A percentile compares a stretch with the other conserved stretches of the same genome.
phyloP scores from a whole-genome alignment of 1,284 basidiomycete species.

The Fomitiporia mediterranea region DNA sequence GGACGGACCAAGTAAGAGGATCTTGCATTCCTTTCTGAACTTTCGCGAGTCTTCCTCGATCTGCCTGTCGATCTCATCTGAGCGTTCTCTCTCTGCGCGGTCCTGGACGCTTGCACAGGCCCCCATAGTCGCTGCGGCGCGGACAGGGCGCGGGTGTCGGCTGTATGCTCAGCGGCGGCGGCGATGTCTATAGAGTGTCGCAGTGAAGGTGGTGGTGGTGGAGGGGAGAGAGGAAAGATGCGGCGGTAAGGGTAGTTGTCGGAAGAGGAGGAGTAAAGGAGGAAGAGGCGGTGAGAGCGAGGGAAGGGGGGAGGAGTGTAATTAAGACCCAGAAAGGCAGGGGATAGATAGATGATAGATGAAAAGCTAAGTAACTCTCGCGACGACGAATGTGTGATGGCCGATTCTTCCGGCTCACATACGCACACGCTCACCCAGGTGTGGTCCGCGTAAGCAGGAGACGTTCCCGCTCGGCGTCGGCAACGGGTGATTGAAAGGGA shows the following conservation, averaged over 20 bases:
- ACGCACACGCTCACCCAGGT: not conserved
- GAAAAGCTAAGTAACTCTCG: not conserved
- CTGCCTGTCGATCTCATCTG: conserved; percentile 66
- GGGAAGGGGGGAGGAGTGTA: not conserved
- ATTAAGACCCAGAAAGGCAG: conserved; percentile 3
- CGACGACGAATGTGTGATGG: not conserved
- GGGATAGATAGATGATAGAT: conserved; percentile 5
- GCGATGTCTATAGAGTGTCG: not conserved
- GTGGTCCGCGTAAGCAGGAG: too few species aligned
- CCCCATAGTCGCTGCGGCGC: conserved; percentile 56
- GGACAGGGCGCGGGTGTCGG: not conserved
- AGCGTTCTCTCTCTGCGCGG: conserved; percentile 59
- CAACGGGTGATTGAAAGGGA: too few species aligned
- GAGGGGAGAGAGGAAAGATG: not conserved
- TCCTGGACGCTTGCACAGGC: conserved; percentile 59
- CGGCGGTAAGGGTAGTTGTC: not conserved
- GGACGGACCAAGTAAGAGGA: conserved; percentile 81
- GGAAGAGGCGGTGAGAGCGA: not conserved
- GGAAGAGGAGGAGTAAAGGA: not conserved
- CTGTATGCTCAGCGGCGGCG: not conserved
- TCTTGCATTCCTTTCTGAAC: conserved; percentile 92
- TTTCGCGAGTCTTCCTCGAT: conserved; percentile 68
- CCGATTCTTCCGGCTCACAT: not conserved
- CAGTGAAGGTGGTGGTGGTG: not conserved
- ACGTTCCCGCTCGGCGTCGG: too few species aligned